Base-by-base conservation (phyloP, 2,329 filamentous ascomycete genomes). In the Chrysoporthe austroafricana region DNA sequence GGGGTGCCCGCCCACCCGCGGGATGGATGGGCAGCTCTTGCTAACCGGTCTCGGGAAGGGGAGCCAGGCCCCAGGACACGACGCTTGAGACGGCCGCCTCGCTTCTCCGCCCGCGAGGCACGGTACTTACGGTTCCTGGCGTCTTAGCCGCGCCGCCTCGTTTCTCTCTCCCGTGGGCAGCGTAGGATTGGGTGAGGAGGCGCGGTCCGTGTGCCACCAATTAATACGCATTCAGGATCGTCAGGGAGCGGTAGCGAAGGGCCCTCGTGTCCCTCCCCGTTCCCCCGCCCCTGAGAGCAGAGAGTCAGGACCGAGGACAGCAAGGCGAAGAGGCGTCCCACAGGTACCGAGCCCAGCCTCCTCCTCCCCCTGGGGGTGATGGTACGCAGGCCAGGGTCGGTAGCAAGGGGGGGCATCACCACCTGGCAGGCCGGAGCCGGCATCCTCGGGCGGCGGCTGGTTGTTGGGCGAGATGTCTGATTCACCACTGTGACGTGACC, bases 401-500 rank as follows among this genome's bases (percentile, higher is more conserved):
- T 14, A 54, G 14, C 50, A 54, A 54, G 50, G 50, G 32, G 50
- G 50, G 50, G 50, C 26, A 32, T 54, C 50, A 32, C 13, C 26
- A 54, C 21, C 50, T 34, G 50, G 26, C 32, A 34, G 13, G 50
- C 32, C 4, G 21, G 48, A 52, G 21, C 11, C 26, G 21, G 48
- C 32, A 3, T 4, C 16, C 32, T 32, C 32, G 21, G 50, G 50
- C 50, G 26, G 26, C 26, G 2, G 50, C 26, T 32, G 3, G 50
- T 13, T 32, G 50, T 13, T 32, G 50, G 50, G 32, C 32, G 50
- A 54, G 21, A 54, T 32, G 50, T 54, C 26, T 32, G 50, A 34
- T 32, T 54, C 50, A 54, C 16, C 50, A 54, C 50, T 26, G 50
- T 54, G 50, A 54, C 50, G 21, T 54, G 50, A 54, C 50, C 26